phyloP scores from a whole-genome alignment of 768 basidiomycete genomes.

The Candolleomyces efflorescens region DNA sequence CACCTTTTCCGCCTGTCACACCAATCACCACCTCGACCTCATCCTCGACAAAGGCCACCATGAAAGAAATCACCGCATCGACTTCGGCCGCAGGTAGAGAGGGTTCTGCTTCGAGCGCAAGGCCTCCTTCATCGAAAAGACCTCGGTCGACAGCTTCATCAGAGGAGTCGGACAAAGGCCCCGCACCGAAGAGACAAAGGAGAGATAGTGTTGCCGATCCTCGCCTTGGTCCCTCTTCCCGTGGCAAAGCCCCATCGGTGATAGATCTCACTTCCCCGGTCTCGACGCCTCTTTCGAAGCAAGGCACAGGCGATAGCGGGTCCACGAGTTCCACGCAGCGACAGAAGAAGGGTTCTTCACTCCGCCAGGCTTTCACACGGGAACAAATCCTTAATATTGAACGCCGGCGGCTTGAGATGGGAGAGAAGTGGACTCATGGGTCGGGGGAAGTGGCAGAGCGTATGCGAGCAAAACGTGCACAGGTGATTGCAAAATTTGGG shows the following conservation, averaged over 20 bases:
- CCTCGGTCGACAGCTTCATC: not conserved
- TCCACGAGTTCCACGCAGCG: too few relatives aligned
- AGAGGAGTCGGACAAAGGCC: too few relatives aligned
- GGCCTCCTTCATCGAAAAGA: not conserved
- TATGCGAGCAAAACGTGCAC: not conserved
- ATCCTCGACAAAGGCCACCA: not conserved
- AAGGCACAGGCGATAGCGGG: too few relatives aligned
- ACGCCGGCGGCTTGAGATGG: not conserved
- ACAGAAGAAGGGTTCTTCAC: not conserved
- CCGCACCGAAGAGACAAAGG: too few relatives aligned
- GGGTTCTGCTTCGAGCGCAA: not conserved
- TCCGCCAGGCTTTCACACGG: not conserved
- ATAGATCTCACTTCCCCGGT: too few relatives aligned
- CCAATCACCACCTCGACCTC: not conserved
- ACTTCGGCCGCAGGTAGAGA: not conserved
- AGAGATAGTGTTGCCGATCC: too few relatives aligned
- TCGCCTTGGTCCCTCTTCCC: too few relatives aligned
- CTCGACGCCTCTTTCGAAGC: too few relatives aligned
- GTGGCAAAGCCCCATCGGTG: too few relatives aligned
- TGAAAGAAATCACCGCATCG: not conserved
- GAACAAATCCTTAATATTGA: not conserved
- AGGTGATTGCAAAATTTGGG: not conserved
- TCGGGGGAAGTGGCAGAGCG: not conserved
- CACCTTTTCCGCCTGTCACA: not conserved
- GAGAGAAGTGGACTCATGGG: not conserved